A percentile compares a stretch with the other conserved stretches of the same genome.
Conservation (phyloP, 331 rosid genomes). For the Saraca asoca region DNA sequence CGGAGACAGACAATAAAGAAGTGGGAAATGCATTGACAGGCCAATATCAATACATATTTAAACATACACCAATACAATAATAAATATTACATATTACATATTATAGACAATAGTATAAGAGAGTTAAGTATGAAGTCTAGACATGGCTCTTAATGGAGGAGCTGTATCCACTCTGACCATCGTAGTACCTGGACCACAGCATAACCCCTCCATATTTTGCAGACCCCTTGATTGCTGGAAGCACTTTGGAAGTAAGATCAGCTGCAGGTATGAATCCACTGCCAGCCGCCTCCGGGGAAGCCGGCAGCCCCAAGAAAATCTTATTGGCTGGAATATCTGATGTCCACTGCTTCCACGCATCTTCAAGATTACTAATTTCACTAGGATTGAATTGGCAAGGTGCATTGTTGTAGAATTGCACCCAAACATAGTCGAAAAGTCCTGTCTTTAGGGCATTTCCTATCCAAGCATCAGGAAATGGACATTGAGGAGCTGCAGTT, state of each 20-base stretch:
- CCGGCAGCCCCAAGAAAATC: constrained; percentile 33
- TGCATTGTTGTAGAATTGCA: constrained; percentile 33
- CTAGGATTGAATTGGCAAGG: constrained; percentile 31
- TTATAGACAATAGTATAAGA: neutral
- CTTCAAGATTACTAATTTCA: constrained; percentile 3
- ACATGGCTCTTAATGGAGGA: constrained; percentile 26
- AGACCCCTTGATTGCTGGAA: constrained; percentile 29
- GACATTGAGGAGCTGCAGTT: constrained; percentile 37
- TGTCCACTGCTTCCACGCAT: constrained; percentile 29
- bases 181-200: constrained; percentile 38
- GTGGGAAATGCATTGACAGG: neutral
- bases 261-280: constrained; percentile 29
- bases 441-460: constrained; percentile 33
- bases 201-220: constrained; percentile 40
- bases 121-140: constrained; percentile 10
- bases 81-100: constrained; percentile 13
- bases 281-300: constrained; percentile 31
- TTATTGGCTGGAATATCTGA: constrained; percentile 28
- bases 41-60: neutral
- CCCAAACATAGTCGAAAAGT: constrained; percentile 34
- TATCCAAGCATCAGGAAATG: constrained; percentile 39
- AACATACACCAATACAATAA: constrained; percentile 18
- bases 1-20: too few relatives aligned
- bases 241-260: constrained; percentile 27
- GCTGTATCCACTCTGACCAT: constrained; percentile 29